phyloP scores from a whole-genome alignment of 352 stramenopile species.

The Thalassiosira oceanica region DNA sequence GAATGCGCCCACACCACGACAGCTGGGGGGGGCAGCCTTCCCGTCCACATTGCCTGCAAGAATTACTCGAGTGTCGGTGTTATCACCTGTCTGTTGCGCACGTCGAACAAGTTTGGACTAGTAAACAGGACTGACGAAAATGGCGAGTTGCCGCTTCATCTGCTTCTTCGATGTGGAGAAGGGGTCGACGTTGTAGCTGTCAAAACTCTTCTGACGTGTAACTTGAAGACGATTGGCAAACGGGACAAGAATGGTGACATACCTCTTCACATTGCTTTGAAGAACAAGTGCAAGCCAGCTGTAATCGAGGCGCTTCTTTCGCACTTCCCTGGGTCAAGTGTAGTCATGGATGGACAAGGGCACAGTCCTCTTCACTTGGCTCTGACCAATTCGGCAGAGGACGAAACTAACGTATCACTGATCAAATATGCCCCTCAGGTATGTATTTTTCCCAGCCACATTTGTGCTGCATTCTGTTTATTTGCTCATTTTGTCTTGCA shows the following conservation, averaged over 20 bases:
- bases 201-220: constrained; percentile 80
- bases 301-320: constrained; percentile 70
- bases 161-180: constrained; percentile 74
- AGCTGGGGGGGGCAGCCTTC: constrained; percentile 64
- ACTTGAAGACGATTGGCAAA: constrained; percentile 53
- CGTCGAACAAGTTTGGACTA: constrained; percentile 71
- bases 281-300: constrained; percentile 64
- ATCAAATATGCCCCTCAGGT: constrained; percentile 75
- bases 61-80: constrained; percentile 78
- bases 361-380: constrained; percentile 73
- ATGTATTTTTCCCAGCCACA: constrained; percentile 10
- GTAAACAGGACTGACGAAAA: constrained; percentile 76
- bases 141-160: constrained; percentile 76
- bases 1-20: constrained; percentile 72
- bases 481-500: constrained; percentile 11
- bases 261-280: constrained; percentile 63
- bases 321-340: constrained; percentile 70
- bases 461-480: constrained; percentile 4
- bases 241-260: constrained; percentile 45
- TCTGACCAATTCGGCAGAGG: constrained; percentile 69
- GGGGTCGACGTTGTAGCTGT: constrained; percentile 76
- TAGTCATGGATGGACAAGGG: constrained; percentile 71
- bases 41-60: constrained; percentile 76
- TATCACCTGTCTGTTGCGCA: constrained; percentile 71
- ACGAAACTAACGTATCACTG: constrained; percentile 74